Evolutionary conservation across 179 eudicot genomes (phyloP).

Genomic region (Beta corolliflora): DNA sequence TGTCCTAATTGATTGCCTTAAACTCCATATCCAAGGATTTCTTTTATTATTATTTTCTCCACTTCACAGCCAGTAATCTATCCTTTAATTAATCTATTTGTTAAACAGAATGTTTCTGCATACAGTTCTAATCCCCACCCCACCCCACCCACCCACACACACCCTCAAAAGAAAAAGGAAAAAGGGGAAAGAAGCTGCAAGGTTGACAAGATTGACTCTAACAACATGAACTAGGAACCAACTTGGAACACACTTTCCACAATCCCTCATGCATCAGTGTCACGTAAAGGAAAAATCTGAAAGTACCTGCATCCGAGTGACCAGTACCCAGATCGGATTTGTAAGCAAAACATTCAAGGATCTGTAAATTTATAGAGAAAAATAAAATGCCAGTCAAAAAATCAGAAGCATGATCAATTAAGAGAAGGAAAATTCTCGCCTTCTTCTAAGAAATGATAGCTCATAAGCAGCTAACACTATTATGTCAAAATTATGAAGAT

Average conservation of each 20-base stretch:
- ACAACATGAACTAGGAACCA: slow-evolving; percentile 2
- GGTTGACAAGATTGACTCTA: background rate
- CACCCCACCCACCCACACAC: background rate
- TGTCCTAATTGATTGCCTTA: background rate
- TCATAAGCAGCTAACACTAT: background rate
- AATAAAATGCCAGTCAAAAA: background rate
- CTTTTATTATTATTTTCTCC: background rate
- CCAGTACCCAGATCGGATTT: slow-evolving; percentile 95
- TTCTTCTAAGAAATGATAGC: background rate
- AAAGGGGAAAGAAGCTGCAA: background rate
- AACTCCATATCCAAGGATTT: background rate
- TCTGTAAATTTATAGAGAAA: slow-evolving; percentile 44
- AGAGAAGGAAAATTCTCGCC: background rate
- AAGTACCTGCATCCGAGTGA: slow-evolving; percentile 97
- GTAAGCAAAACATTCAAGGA: slow-evolving; percentile 86
- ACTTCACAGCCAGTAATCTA: background rate
- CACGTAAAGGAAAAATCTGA: slow-evolving; percentile 13
- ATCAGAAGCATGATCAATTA: background rate
- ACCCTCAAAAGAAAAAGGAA: background rate
- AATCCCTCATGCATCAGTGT: background rate
- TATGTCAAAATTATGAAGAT: background rate
- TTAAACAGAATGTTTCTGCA: background rate
- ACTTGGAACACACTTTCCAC: background rate
- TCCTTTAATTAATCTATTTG: background rate
- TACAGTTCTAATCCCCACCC: background rate